Evolutionary conservation across 805 yeast genomes (phyloP).

Genomic region (Yarrowia sp.): DNA sequence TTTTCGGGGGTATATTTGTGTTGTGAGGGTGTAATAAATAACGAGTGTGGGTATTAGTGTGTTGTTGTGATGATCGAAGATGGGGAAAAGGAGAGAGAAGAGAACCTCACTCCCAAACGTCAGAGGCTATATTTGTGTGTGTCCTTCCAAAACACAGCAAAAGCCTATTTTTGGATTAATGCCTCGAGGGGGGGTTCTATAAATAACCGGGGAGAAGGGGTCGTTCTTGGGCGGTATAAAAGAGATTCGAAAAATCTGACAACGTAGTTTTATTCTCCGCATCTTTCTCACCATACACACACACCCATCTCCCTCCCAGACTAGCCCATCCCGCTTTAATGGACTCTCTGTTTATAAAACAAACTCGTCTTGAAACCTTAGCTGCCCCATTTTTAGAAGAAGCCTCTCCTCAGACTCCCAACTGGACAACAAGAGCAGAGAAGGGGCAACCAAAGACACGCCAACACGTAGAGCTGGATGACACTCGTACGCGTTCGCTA

Average conservation of each 20-base stretch:
- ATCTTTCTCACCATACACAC: not conserved
- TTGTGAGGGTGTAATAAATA: slow-evolving; percentile 5
- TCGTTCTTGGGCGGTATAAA: not conserved
- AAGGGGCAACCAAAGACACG: slow-evolving; percentile 21
- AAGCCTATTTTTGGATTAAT: slow-evolving; percentile 23
- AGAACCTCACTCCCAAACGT: not conserved
- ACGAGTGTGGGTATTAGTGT: slow-evolving; percentile 37
- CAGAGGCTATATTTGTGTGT: slow-evolving; percentile 20
- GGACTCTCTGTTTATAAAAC: not conserved
- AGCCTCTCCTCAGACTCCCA: too few species aligned
- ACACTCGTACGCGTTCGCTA: not conserved
- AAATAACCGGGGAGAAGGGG: not conserved
- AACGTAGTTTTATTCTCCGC: not conserved
- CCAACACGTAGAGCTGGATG: not conserved
- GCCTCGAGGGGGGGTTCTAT: slow-evolving; percentile 33
- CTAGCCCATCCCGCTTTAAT: not conserved
- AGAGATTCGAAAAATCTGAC: not conserved
- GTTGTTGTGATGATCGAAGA: slow-evolving; percentile 29
- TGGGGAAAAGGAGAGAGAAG: slow-evolving; percentile 18
- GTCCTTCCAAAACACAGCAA: slow-evolving; percentile 31
- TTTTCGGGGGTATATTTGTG: slow-evolving; percentile 34
- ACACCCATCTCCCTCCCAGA: not conserved
- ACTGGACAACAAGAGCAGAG: not conserved
- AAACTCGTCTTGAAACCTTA: not conserved
- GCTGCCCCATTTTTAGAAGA: slow-evolving; percentile 28